phyloP scores from a whole-genome alignment of 179 eudicot genomes.

The Beta lomatogona region DNA sequence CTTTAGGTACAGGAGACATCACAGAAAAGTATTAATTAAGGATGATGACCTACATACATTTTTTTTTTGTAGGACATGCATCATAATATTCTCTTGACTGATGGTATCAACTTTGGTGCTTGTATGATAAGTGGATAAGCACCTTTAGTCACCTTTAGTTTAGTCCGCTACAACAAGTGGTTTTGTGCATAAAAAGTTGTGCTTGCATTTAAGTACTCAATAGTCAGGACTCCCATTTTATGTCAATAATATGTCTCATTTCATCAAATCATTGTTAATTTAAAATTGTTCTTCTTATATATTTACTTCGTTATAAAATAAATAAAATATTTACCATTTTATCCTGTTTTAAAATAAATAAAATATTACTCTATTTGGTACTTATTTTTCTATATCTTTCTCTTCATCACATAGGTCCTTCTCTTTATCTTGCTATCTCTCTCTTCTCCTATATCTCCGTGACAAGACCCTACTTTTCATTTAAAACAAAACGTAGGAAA shows the following conservation, averaged over 20 bases:
- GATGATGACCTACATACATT: not conserved
- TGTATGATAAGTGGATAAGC: slow-evolving; percentile 6
- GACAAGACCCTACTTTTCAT: too few relatives aligned
- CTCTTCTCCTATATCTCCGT: too few relatives aligned
- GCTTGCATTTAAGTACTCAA: not conserved
- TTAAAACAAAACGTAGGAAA: too few relatives aligned
- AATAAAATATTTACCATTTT: too few relatives aligned
- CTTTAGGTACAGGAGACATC: not conserved
- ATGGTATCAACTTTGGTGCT: not conserved
- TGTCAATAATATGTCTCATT: not conserved
- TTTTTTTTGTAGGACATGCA: not conserved
- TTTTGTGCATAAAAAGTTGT: slow-evolving; percentile 30
- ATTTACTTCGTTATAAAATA: too few relatives aligned
- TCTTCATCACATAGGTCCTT: too few relatives aligned
- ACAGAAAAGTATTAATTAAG: not conserved
- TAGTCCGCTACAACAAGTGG: slow-evolving; percentile 15
- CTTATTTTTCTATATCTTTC: too few relatives aligned
- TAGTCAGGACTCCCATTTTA: not conserved
- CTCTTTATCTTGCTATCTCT: too few relatives aligned
- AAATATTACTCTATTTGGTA: too few relatives aligned
- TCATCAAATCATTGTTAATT: too few relatives aligned
- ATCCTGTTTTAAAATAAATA: too few relatives aligned
- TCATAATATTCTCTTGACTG: slow-evolving; percentile 1
- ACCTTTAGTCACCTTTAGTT: slow-evolving; percentile 24
- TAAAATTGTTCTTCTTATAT: too few relatives aligned